Evolutionary conservation across 1,284 basidiomycete species (phyloP).

Genomic region (Cutaneotrichosporon sp.): DNA sequence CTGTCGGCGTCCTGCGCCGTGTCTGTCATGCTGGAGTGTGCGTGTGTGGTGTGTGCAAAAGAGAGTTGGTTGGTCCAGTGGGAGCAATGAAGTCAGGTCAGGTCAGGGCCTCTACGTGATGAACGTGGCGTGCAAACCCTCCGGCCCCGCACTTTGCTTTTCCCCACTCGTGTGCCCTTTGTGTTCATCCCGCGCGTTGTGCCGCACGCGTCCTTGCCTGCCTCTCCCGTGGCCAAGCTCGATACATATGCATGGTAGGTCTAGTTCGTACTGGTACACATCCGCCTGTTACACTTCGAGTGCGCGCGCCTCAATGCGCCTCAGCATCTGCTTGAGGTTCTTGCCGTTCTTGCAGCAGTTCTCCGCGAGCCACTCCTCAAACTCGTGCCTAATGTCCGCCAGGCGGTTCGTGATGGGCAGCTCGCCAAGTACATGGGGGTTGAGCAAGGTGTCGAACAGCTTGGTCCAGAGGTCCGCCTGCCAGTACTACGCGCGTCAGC

Average conservation of each 20-base stretch:
- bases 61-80: background rate
- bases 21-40: background rate
- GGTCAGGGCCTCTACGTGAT: no score
- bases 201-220: no score
- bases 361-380: conserved; percentile 76
- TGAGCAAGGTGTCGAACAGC: conserved; percentile 81
- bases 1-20: background rate
- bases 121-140: no score
- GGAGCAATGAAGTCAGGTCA: no score
- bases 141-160: no score
- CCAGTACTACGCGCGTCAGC: conserved; percentile 63
- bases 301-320: conserved; percentile 41
- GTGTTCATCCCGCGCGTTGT: no score
- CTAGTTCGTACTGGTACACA: no score
- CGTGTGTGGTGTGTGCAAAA: background rate
- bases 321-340: conserved; percentile 71
- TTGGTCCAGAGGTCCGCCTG: conserved; percentile 79
- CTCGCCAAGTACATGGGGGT: conserved; percentile 58
- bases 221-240: no score
- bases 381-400: conserved; percentile 60
- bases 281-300: conserved; percentile 12
- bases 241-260: no score
- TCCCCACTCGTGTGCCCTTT: no score
- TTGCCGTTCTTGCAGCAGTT: conserved; percentile 79
- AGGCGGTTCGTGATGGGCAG: conserved; percentile 71